A percentile compares a stretch with the other conserved stretches of the same genome.
These are phyloP conservation scores for Penicillium pulvis DNA, from an alignment of 495 filamentous ascomycete genomes.

Conservation along the genomic window DNA sequence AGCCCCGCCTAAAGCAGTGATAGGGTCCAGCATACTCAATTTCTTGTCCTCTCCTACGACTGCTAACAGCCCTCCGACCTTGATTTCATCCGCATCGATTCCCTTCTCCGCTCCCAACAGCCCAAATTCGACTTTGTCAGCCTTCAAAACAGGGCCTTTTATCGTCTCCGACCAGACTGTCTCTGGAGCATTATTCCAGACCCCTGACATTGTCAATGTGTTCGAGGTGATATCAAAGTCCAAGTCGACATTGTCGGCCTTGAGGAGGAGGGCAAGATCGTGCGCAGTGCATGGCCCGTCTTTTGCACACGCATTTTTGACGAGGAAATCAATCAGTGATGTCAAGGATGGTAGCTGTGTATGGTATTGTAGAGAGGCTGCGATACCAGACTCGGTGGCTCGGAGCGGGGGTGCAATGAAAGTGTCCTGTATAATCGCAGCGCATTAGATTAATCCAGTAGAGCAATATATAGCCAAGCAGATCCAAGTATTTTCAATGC, in stretches of 20 bases:
- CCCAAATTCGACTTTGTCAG: slow-evolving; percentile 72
- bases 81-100: slow-evolving; percentile 67
- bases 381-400: slow-evolving; percentile 64
- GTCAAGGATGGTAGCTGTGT: slow-evolving; percentile 58
- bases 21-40: slow-evolving; percentile 54
- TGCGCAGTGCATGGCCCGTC: slow-evolving; percentile 34
- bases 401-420: slow-evolving; percentile 66
- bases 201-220: slow-evolving; percentile 60
- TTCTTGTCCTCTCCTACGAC: slow-evolving; percentile 75
- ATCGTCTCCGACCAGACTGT: slow-evolving; percentile 55
- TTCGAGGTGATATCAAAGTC: slow-evolving; percentile 75
- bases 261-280: slow-evolving; percentile 36
- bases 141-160: slow-evolving; percentile 32
- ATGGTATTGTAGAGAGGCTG: slow-evolving; percentile 70
- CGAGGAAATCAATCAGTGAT: slow-evolving; percentile 58
- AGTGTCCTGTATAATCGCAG: slow-evolving; percentile 49
- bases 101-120: slow-evolving; percentile 70
- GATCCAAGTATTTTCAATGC: background rate
- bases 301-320: slow-evolving; percentile 54
- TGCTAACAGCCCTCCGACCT: slow-evolving; percentile 75
- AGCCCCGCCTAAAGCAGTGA: background rate
- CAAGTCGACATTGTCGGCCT: slow-evolving; percentile 70
- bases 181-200: slow-evolving; percentile 54
- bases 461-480: background rate
- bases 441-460: slow-evolving; percentile 3